Evolutionary conservation across 106 monocot genomes (phyloP).

Genomic region (Amphibolis antarctica): DNA sequence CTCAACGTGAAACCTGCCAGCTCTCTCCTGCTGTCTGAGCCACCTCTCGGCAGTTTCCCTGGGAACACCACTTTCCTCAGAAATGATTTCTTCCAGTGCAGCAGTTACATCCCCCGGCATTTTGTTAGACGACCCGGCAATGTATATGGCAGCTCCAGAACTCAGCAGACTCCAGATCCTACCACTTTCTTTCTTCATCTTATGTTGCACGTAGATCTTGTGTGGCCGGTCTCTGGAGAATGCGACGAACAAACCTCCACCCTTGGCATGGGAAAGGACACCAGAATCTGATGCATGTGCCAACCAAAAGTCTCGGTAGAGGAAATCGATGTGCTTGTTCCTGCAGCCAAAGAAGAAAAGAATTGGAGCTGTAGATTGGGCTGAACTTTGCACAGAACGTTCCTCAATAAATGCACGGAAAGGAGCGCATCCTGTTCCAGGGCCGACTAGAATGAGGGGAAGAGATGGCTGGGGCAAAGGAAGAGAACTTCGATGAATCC

Average conservation of each 20-base stretch:
- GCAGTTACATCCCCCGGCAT: conserved; percentile 84
- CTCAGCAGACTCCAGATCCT: conserved; percentile 55
- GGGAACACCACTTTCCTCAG: conserved; percentile 36
- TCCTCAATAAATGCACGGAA: conserved; percentile 78
- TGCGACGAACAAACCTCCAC: conserved; percentile 82
- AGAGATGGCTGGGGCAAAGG: conserved; percentile 50
- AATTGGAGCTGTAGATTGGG: conserved; percentile 33
- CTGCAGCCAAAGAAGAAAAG: conserved; percentile 97
- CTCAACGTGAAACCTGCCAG: conserved; percentile 52
- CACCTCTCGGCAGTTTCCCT: conserved; percentile 61
- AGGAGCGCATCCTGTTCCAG: conserved; percentile 91
- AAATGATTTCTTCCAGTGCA: conserved; percentile 53
- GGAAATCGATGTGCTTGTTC: conserved; percentile 49
- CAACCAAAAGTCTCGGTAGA: conserved; percentile 66
- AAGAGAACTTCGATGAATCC: conserved; percentile 58
- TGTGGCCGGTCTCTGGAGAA: conserved; percentile 81
- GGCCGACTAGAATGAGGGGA: conserved; percentile 84
- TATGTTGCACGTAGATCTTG: conserved; percentile 91
- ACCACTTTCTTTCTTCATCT: conserved; percentile 71
- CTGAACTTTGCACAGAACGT: conserved; percentile 34
- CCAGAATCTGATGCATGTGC: conserved; percentile 37
- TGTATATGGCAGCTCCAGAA: conserved; percentile 55
- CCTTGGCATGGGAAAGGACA: conserved; percentile 47
- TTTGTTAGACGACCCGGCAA: conserved; percentile 73
- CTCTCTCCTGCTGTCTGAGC: conserved; percentile 46